Percentiles rank a stretch among this genome's conserved stretches.
phyloP scores from a whole-genome alignment of 2,329 filamentous ascomycete genomes.

The Penicillium sp. region DNA sequence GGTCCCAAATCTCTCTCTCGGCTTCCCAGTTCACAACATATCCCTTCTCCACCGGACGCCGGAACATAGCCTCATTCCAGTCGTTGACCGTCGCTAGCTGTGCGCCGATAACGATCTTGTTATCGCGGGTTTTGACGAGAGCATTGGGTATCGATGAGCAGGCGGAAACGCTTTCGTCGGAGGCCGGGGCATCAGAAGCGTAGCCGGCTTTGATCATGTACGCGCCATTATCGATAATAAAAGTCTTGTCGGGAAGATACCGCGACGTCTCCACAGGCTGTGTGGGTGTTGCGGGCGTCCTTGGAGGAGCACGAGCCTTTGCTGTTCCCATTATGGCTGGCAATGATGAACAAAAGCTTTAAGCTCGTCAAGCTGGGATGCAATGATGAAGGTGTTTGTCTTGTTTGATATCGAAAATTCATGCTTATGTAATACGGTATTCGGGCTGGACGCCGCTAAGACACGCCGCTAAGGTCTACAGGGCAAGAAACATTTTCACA shows the following conservation, averaged over 20 bases:
- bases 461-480: neutral
- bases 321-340: slow-evolving; percentile 32
- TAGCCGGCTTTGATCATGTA: slow-evolving; percentile 90
- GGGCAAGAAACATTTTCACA: neutral
- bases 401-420: slow-evolving; percentile 14
- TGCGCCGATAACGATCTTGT: slow-evolving; percentile 74
- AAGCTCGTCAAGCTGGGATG: slow-evolving; percentile 6
- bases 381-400: slow-evolving; percentile 18
- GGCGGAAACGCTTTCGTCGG: slow-evolving; percentile 39
- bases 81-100: slow-evolving; percentile 76
- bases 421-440: neutral
- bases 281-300: slow-evolving; percentile 50
- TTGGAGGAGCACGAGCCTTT: slow-evolving; percentile 44
- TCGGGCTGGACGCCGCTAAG: no score
- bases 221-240: slow-evolving; percentile 91
- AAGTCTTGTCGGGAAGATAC: slow-evolving; percentile 61
- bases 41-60: slow-evolving; percentile 88
- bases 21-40: slow-evolving; percentile 97
- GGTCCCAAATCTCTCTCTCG: slow-evolving; percentile 93
- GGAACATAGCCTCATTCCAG: slow-evolving; percentile 83
- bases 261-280: slow-evolving; percentile 40
- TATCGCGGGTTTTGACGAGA: slow-evolving; percentile 77
- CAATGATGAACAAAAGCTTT: slow-evolving; percentile 3
- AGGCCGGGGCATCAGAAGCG: slow-evolving; percentile 45
- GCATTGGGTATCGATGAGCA: slow-evolving; percentile 83